Evolutionary conservation across 1,284 basidiomycete species (phyloP).

Genomic region (Puccinia triticina): DNA sequence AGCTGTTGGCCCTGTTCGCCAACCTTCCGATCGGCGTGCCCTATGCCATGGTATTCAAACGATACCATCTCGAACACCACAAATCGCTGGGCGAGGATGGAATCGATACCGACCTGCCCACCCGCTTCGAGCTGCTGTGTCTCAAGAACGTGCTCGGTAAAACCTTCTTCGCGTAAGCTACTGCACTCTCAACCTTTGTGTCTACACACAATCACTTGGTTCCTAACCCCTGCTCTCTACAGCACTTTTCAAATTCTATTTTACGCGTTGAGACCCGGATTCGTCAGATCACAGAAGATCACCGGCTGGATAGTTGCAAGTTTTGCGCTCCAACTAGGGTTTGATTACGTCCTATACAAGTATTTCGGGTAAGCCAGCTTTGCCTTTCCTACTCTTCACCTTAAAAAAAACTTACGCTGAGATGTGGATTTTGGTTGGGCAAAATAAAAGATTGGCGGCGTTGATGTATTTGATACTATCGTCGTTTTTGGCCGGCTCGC

Average conservation of each 20-base stretch:
- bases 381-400: not conserved
- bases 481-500: constrained; percentile 90
- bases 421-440: constrained; percentile 41
- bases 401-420: constrained; percentile 64
- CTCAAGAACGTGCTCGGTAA: constrained; percentile 96
- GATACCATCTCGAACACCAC: constrained; percentile 91
- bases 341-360: constrained; percentile 68
- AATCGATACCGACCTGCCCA: constrained; percentile 91
- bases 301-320: constrained; percentile 86
- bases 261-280: constrained; percentile 94
- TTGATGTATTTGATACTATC: constrained; percentile 81
- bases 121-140: constrained; percentile 77
- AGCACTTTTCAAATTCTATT: constrained; percentile 93
- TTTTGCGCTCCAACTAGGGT: constrained; percentile 70
- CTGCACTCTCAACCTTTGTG: not conserved
- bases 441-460: constrained; percentile 59
- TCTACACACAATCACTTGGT: constrained; percentile 6
- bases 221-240: not conserved
- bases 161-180: constrained; percentile 77
- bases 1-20: constrained; percentile 81
- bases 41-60: constrained; percentile 92
- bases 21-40: constrained; percentile 93
- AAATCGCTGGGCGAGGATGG: constrained; percentile 94
- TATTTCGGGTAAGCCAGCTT: constrained; percentile 63
- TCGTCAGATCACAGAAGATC: constrained; percentile 79